Evolutionary conservation across 441 rosid genomes (phyloP).

Genomic region (Mallotus repandus): DNA sequence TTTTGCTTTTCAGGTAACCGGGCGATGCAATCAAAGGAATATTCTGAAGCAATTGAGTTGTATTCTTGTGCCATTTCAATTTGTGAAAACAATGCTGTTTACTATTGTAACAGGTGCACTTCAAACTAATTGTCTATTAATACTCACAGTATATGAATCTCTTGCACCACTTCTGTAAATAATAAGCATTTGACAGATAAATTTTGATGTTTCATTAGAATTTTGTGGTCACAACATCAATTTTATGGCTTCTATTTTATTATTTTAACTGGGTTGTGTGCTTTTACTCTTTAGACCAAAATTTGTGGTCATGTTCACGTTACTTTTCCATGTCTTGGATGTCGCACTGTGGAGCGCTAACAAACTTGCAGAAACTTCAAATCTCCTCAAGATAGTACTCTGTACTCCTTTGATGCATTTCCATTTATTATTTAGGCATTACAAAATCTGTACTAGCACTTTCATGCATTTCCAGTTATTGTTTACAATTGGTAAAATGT

Average conservation of each 20-base stretch:
- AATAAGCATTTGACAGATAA: background rate
- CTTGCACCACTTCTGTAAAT: background rate
- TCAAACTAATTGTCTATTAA: slow-evolving; percentile 1
- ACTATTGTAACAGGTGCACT: slow-evolving; percentile 82
- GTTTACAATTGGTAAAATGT: background rate
- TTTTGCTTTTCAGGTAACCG: slow-evolving; percentile 60
- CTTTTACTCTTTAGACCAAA: background rate
- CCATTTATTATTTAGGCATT: background rate
- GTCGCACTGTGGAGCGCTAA: background rate
- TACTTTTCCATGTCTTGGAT: background rate
- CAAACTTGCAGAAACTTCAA: background rate
- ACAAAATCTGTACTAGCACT: background rate
- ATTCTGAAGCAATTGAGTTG: slow-evolving; percentile 62
- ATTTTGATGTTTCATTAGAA: background rate
- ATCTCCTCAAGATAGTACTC: background rate
- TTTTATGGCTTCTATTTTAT: background rate
- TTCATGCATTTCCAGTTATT: background rate
- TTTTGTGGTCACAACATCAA: background rate
- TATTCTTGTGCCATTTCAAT: slow-evolving; percentile 79
- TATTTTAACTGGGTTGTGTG: background rate
- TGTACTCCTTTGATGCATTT: background rate
- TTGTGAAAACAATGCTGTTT: slow-evolving; percentile 63
- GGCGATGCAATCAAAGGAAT: slow-evolving; percentile 68
- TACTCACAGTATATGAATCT: background rate
- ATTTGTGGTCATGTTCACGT: background rate